Evolutionary conservation across 2,329 filamentous ascomycete species (phyloP).

Genomic region (Arthrobotrys megalospora): DNA sequence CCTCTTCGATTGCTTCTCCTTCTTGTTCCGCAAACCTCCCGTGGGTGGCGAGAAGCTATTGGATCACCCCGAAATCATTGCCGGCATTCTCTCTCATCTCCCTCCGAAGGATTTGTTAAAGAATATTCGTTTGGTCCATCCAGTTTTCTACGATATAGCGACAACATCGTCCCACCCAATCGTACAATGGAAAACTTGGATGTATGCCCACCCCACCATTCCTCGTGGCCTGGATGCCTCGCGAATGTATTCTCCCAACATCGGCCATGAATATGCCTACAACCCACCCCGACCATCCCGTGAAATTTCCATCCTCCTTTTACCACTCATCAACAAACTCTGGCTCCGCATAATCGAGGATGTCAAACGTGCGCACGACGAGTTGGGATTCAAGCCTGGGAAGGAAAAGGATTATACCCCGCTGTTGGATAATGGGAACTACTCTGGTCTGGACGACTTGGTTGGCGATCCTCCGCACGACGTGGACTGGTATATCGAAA

Average conservation of each 20-base stretch:
- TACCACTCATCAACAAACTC: slow-evolving; percentile 48
- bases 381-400: slow-evolving; percentile 43
- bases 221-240: slow-evolving; percentile 11
- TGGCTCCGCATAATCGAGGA: slow-evolving; percentile 52
- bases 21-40: slow-evolving; percentile 36
- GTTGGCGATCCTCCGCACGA: slow-evolving; percentile 55
- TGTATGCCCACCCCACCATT: slow-evolving; percentile 29
- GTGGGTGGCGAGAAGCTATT: slow-evolving; percentile 49
- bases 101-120: slow-evolving; percentile 33
- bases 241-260: slow-evolving; percentile 26
- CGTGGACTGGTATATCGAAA: slow-evolving; percentile 56
- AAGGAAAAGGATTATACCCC: slow-evolving; percentile 59
- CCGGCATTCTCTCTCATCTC: slow-evolving; percentile 41
- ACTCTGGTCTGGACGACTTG: slow-evolving; percentile 50
- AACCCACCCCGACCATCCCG: slow-evolving; percentile 47
- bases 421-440: slow-evolving; percentile 52
- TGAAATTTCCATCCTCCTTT: slow-evolving; percentile 30
- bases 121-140: slow-evolving; percentile 40
- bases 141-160: slow-evolving; percentile 42
- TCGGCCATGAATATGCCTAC: slow-evolving; percentile 43
- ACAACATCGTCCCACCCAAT: slow-evolving; percentile 30
- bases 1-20: slow-evolving; percentile 43
- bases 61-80: slow-evolving; percentile 47
- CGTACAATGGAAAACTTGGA: slow-evolving; percentile 54
- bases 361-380: slow-evolving; percentile 45